Percentiles rank a stretch among this genome's conserved stretches.
Evolutionary conservation across 306 rosid species (phyloP).

Genomic region (Elaeagnus macrophylla): DNA sequence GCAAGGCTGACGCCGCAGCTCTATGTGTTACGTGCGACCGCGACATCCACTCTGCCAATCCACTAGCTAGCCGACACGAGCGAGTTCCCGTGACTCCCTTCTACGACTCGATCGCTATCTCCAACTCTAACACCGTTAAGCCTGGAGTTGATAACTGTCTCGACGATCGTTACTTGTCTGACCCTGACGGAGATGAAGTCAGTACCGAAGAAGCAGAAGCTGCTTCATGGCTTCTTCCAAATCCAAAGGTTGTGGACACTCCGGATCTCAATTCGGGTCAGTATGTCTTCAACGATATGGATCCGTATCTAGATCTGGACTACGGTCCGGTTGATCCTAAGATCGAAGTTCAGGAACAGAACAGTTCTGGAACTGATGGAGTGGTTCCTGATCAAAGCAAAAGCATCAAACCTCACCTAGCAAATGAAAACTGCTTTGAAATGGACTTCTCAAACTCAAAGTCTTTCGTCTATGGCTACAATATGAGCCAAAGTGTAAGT

Average conservation of each 20-base stretch:
- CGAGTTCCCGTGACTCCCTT: constrained; percentile 28
- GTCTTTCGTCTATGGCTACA: constrained; percentile 42
- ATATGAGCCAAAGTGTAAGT: constrained; percentile 77
- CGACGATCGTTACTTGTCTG: constrained; percentile 47
- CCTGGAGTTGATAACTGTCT: constrained; percentile 27
- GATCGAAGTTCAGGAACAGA: constrained; percentile 48
- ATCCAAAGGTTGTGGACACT: constrained; percentile 37
- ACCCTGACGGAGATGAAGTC: constrained; percentile 43
- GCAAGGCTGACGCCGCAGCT: constrained; percentile 92
- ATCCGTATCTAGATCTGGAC: constrained; percentile 69
- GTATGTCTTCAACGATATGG: constrained; percentile 45
- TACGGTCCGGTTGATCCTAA: constrained; percentile 49
- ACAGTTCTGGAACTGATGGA: constrained; percentile 57
- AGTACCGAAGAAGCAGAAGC: constrained; percentile 88
- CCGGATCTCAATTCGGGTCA: constrained; percentile 54
- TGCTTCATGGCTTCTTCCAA: constrained; percentile 83
- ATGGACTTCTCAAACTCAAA: constrained; percentile 40
- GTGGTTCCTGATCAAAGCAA: constrained; percentile 70
- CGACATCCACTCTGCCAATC: constrained; percentile 89
- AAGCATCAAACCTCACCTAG: constrained; percentile 15
- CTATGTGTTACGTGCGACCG: constrained; percentile 85
- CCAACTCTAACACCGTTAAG: constrained; percentile 1
- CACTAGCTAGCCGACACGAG: constrained; percentile 86
- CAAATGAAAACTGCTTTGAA: constrained; percentile 32
- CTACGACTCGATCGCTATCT: constrained; percentile 29